Percentiles rank a stretch among this genome's conserved stretches.
Conservation (phyloP, 352 stramenopile species). For the Phytophthora constricta region DNA sequence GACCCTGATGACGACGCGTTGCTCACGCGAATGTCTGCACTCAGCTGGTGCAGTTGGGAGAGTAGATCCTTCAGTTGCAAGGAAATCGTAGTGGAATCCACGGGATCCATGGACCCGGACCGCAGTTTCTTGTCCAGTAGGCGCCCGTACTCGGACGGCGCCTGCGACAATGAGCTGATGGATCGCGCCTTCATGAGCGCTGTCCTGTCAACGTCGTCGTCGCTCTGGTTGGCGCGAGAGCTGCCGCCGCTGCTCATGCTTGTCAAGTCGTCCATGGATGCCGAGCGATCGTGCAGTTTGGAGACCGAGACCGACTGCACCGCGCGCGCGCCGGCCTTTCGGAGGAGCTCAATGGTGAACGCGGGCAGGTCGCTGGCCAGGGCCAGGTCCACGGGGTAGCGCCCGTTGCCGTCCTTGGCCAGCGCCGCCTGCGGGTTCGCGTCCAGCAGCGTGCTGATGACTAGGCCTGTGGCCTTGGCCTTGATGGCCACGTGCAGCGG, state of each 20-base stretch:
- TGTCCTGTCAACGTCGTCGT: conserved; percentile 33
- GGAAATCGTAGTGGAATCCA: conserved; percentile 67
- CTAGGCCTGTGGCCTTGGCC: conserved; percentile 63
- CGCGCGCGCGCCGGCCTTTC: conserved; percentile 55
- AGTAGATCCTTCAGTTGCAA: conserved; percentile 77
- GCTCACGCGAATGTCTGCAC: conserved; percentile 67
- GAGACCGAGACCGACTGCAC: conserved; percentile 31
- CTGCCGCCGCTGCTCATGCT: conserved; percentile 30
- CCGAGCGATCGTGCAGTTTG: conserved; percentile 45
- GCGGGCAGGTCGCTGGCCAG: conserved; percentile 66
- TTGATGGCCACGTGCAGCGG: conserved; percentile 84
- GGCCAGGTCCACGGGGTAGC: conserved; percentile 71
- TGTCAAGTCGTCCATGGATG: conserved; percentile 42
- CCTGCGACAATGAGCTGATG: conserved; percentile 46
- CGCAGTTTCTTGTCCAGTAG: conserved; percentile 47
- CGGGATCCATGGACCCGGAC: conserved; percentile 36
- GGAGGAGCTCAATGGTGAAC: conserved; percentile 76
- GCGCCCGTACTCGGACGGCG: conserved; percentile 44
- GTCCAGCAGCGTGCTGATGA: conserved; percentile 64
- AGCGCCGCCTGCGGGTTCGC: conserved; percentile 51
- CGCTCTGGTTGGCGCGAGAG: conserved; percentile 29
- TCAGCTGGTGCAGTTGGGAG: conserved; percentile 74
- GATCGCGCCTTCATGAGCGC: conserved; percentile 58
- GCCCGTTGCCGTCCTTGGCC: conserved; percentile 58
- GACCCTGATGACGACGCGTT: conserved; percentile 51